A percentile compares a stretch with the other conserved stretches of the same genome.
These are phyloP conservation scores for Xylaria telfairii DNA, from an alignment of 495 filamentous ascomycete species.

Conservation along the genomic window DNA sequence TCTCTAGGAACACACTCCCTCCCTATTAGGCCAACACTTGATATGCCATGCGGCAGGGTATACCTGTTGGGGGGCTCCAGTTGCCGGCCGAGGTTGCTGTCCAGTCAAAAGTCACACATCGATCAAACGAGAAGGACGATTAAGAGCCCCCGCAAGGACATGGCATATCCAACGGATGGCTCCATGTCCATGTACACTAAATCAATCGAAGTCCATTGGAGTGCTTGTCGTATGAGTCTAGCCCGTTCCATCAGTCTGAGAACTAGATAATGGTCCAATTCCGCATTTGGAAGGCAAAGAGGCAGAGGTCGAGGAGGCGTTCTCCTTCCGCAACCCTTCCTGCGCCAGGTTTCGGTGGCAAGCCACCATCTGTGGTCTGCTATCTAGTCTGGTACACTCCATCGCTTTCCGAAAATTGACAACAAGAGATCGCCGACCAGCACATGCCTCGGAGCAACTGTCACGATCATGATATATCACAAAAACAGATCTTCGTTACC, in stretches of 20 bases:
- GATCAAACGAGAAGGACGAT: slow-evolving; percentile 5
- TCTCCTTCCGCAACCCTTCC: neutral
- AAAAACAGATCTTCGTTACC: neutral
- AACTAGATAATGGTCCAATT: slow-evolving; percentile 5
- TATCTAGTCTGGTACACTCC: neutral
- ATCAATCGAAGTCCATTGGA: neutral
- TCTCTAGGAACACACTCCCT: neutral
- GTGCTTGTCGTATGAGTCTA: neutral
- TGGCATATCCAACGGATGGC: slow-evolving; percentile 20
- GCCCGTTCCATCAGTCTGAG: slow-evolving; percentile 5
- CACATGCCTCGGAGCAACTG: neutral
- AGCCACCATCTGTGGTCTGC: neutral
- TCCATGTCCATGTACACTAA: slow-evolving; percentile 5
- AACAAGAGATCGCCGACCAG: neutral
- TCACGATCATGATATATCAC: neutral
- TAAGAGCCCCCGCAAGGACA: slow-evolving; percentile 10
- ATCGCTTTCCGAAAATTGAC: neutral
- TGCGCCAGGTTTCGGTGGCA: neutral
- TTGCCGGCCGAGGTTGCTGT: neutral
- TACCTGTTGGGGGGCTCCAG: neutral
- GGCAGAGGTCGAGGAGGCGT: neutral
- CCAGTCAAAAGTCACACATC: slow-evolving; percentile 1
- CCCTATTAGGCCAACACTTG: neutral
- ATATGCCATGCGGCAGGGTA: slow-evolving; percentile 1
- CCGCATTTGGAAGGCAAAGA: slow-evolving; percentile 23